These are phyloP conservation scores for Tirmania nivea DNA, from an alignment of 495 filamentous ascomycete species.

Conservation along the genomic window DNA sequence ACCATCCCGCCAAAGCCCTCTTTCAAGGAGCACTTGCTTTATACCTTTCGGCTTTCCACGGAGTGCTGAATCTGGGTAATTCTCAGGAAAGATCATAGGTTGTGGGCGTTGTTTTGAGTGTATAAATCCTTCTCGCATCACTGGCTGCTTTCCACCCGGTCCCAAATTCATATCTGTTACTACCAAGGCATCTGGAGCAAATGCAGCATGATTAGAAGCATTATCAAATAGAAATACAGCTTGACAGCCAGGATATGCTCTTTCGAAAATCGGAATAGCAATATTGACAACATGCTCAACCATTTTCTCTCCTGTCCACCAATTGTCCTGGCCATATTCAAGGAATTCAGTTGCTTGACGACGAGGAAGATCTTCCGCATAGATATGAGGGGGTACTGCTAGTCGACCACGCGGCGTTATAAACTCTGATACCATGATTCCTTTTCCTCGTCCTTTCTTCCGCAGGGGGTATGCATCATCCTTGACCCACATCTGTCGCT, in stretches of 20 bases:
- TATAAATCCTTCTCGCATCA: slow-evolving; percentile 1
- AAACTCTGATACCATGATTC: slow-evolving; percentile 5
- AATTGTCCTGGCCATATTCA: neutral
- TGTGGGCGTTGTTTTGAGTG: neutral
- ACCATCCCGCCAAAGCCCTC: neutral
- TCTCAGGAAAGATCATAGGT: neutral
- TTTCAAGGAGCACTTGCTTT: slow-evolving; percentile 1
- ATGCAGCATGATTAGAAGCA: neutral
- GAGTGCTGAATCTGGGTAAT: neutral
- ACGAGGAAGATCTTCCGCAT: neutral
- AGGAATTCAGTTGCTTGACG: neutral
- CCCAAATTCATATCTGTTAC: slow-evolving; percentile 1
- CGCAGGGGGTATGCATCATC: neutral
- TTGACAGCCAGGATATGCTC: neutral
- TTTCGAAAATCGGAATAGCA: neutral
- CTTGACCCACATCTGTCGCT: slow-evolving; percentile 1
- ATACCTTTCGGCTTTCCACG: slow-evolving; percentile 2
- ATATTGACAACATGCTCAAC: neutral
- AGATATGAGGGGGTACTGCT: slow-evolving; percentile 1
- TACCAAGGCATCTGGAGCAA: slow-evolving; percentile 1
- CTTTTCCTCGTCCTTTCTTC: neutral
- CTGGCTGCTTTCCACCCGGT: neutral
- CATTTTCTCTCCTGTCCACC: neutral
- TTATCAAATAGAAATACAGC: slow-evolving; percentile 4
- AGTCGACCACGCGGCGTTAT: slow-evolving; percentile 1